Percentiles rank a stretch among this genome's conserved stretches.
phyloP scores from a whole-genome alignment of 441 rosid genomes.

The Flueggea neowawraea region DNA sequence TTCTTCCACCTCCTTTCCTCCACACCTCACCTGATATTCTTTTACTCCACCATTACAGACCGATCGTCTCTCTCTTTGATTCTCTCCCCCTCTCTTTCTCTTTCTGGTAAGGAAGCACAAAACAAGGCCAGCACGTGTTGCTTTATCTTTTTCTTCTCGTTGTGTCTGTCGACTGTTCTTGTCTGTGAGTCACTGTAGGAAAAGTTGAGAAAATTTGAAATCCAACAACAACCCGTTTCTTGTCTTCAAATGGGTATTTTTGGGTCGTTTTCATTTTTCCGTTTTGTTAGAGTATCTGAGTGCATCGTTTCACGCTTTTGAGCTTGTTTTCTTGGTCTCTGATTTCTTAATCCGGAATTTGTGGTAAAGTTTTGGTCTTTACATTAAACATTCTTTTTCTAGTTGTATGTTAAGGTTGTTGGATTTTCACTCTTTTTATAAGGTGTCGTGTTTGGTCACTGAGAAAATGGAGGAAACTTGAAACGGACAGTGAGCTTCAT shows the following conservation, averaged over 20 bases:
- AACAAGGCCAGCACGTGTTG: too few relatives aligned
- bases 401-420: not conserved
- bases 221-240: not conserved
- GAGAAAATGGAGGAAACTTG: constrained; percentile 1
- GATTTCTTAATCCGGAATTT: not conserved
- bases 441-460: not conserved
- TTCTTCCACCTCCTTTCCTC: too few relatives aligned
- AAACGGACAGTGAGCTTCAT: too few relatives aligned
- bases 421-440: constrained; percentile 7
- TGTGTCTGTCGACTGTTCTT: not conserved
- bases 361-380: not conserved
- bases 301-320: not conserved
- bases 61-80: too few relatives aligned
- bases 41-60: too few relatives aligned
- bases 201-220: constrained; percentile 10
- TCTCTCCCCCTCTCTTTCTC: too few relatives aligned
- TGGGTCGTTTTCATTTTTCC: not conserved
- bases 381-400: too few relatives aligned
- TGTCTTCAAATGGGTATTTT: constrained; percentile 8
- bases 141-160: not conserved
- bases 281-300: not conserved
- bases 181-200: constrained; percentile 16
- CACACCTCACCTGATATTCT: too few relatives aligned
- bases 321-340: not conserved
- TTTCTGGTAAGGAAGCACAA: too few relatives aligned